phyloP scores from a whole-genome alignment of 2,329 filamentous ascomycete species.

The Parastagonospora avenae region DNA sequence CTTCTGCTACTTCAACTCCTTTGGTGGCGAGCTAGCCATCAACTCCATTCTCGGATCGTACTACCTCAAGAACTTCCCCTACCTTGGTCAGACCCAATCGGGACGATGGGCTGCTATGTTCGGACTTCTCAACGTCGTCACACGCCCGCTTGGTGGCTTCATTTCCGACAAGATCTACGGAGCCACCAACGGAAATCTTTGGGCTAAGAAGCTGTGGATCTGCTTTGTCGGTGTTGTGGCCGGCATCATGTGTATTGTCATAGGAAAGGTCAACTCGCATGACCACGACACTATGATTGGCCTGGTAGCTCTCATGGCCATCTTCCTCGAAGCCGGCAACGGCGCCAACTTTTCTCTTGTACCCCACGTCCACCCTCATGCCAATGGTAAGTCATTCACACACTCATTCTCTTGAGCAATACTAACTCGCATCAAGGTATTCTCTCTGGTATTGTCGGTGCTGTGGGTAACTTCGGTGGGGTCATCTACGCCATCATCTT shows the following conservation, averaged over 20 bases:
- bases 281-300: conserved; percentile 71
- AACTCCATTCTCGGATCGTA: conserved; percentile 66
- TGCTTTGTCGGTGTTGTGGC: conserved; percentile 61
- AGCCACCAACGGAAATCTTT: conserved; percentile 55
- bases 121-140: conserved; percentile 73
- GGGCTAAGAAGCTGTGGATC: conserved; percentile 69
- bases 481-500: conserved; percentile 85
- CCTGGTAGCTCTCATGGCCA: conserved; percentile 74
- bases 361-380: conserved; percentile 81
- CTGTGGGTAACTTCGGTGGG: conserved; percentile 81
- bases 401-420: background rate
- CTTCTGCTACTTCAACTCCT: conserved; percentile 64
- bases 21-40: conserved; percentile 65
- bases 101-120: conserved; percentile 74
- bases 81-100: conserved; percentile 59
- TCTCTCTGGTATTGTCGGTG: conserved; percentile 79
- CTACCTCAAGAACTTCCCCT: conserved; percentile 62
- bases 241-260: conserved; percentile 65
- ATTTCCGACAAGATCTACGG: conserved; percentile 62
- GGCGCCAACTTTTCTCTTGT: conserved; percentile 86
- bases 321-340: conserved; percentile 85
- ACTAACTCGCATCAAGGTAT: conserved; percentile 48
- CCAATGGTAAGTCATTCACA: conserved; percentile 65
- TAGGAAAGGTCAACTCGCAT: conserved; percentile 68
- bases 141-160: conserved; percentile 69